phyloP scores from a whole-genome alignment of 1,139 yeast genomes.

The Candida gigantensis region DNA sequence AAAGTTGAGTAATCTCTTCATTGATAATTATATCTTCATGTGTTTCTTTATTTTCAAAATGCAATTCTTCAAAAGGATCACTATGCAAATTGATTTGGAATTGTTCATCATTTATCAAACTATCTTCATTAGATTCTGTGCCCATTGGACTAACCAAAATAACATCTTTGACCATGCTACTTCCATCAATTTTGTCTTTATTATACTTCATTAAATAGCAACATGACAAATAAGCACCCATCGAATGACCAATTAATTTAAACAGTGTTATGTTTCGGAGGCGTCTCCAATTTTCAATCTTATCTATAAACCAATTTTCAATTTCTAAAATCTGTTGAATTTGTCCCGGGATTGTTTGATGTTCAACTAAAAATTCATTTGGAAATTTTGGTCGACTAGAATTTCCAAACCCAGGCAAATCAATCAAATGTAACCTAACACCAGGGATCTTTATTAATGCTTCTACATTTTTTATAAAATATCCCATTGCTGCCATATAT shows the following conservation, averaged over 20 bases:
- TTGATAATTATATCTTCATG: conserved; percentile 21
- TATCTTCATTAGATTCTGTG: conserved; percentile 40
- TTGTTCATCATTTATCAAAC: conserved; percentile 35
- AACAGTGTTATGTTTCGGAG: conserved; percentile 26
- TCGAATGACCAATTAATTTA: conserved; percentile 42
- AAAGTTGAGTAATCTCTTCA: conserved; percentile 31
- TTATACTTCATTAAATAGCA: conserved; percentile 46
- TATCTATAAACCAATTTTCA: conserved; percentile 48
- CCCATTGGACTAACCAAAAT: conserved; percentile 49
- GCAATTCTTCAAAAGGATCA: conserved; percentile 31
- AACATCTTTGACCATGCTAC: conserved; percentile 28
- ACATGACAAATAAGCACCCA: conserved; percentile 47
- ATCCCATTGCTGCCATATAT: conserved; percentile 51
- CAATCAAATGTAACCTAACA: conserved; percentile 35
- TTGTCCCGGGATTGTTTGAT: conserved; percentile 21
- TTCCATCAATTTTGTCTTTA: conserved; percentile 12
- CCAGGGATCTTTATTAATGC: conserved; percentile 35
- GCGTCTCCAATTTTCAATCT: conserved; percentile 40
- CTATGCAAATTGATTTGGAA: conserved; percentile 39
- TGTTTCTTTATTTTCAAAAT: conserved; percentile 19
- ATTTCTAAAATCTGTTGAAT: conserved; percentile 35
- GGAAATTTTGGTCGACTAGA: conserved; percentile 46
- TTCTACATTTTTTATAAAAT: conserved; percentile 43
- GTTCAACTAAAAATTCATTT: conserved; percentile 26
- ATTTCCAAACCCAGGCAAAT: conserved; percentile 49